Conservation (phyloP, 305 asterid species). For the Plantago rigida region DNA sequence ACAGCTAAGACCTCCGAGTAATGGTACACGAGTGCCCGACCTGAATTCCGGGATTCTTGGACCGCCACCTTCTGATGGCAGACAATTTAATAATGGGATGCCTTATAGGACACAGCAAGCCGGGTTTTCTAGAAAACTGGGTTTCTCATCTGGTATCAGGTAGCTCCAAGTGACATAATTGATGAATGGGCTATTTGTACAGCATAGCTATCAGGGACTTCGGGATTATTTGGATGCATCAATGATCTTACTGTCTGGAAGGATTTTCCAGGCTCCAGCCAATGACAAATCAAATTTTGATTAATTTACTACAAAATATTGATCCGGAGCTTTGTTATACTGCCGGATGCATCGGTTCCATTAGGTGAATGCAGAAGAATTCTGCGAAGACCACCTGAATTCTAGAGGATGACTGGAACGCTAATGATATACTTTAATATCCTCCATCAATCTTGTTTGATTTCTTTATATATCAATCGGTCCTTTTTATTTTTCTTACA, state of each 20-base stretch:
- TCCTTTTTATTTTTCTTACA: constrained; percentile 34
- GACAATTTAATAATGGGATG: constrained; percentile 61
- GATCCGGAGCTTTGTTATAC: constrained; percentile 28
- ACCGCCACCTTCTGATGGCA: constrained; percentile 66
- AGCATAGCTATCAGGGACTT: constrained; percentile 26
- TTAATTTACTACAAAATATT: constrained; percentile 26
- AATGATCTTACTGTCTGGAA: constrained; percentile 29
- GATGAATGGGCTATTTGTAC: constrained; percentile 13
- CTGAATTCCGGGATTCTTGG: constrained; percentile 83
- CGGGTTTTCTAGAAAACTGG: constrained; percentile 49
- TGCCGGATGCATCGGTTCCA: constrained; percentile 24
- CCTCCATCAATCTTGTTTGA: constrained; percentile 34
- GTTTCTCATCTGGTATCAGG: constrained; percentile 61
- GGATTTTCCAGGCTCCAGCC: constrained; percentile 24
- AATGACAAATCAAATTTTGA: constrained; percentile 34
- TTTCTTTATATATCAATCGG: constrained; percentile 29
- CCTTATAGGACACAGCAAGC: constrained; percentile 56
- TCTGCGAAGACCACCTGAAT: constrained; percentile 28
- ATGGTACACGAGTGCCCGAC: constrained; percentile 58
- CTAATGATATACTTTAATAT: constrained; percentile 24
- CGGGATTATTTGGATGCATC: constrained; percentile 17
- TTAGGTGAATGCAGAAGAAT: constrained; percentile 29
- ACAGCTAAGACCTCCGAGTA: constrained; percentile 46
- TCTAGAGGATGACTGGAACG: constrained; percentile 35
- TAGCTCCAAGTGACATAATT: constrained; percentile 31